phyloP scores from a whole-genome alignment of 495 filamentous ascomycete species.

The Collariella sp. region DNA sequence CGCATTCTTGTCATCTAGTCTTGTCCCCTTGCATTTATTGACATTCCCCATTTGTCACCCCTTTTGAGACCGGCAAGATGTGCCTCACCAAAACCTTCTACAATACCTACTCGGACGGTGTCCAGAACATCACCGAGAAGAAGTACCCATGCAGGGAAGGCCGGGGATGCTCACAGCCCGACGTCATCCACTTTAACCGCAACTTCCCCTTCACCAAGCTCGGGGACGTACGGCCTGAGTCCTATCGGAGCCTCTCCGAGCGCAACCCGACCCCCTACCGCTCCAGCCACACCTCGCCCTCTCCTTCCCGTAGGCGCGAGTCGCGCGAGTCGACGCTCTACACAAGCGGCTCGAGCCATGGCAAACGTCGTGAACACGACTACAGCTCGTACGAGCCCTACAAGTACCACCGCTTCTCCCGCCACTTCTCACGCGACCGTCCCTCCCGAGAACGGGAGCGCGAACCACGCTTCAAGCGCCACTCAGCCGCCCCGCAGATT shows the following conservation, averaged over 20 bases:
- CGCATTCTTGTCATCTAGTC: too few species aligned
- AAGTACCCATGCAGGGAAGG: constrained; percentile 22
- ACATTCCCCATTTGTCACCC: too few species aligned
- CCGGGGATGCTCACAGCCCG: constrained; percentile 18
- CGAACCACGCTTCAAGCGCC: constrained; percentile 13
- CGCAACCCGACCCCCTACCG: constrained; percentile 21
- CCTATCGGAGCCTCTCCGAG: constrained; percentile 16
- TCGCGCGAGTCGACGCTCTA: constrained; percentile 29
- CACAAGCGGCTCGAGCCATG: constrained; percentile 21
- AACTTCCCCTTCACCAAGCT: constrained; percentile 23
- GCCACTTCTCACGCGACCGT: constrained; percentile 1
- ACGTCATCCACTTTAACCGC: constrained; percentile 21
- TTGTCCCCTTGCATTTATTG: too few species aligned
- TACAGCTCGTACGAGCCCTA: constrained; percentile 21
- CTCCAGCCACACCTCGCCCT: constrained; percentile 30
- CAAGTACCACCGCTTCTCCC: constrained; percentile 16
- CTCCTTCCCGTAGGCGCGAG: constrained; percentile 28
- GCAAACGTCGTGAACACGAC: constrained; percentile 19
- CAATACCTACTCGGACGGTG: constrained; percentile 28
- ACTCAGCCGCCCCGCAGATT: constrained; percentile 18
- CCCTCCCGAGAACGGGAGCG: constrained; percentile 7
- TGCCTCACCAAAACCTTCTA: constrained; percentile 35
- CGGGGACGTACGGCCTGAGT: constrained; percentile 17
- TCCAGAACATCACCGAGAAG: constrained; percentile 25
- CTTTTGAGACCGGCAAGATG: constrained; percentile 31